Evolutionary conservation across 305 asterid genomes (phyloP).

Genomic region (Lippia alba): DNA sequence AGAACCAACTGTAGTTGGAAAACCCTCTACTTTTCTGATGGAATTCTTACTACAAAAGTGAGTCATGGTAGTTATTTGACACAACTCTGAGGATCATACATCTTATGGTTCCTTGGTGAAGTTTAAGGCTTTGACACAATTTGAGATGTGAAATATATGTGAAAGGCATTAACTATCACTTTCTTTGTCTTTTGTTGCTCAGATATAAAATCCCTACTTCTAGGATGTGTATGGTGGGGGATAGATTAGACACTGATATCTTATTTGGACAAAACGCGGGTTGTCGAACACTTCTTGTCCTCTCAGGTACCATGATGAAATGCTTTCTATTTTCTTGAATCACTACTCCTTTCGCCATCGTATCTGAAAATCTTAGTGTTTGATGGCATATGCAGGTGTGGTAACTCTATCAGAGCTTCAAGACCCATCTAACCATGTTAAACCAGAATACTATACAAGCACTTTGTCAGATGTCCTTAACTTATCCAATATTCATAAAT

Average conservation of each 20-base stretch:
- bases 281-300: constrained; percentile 88
- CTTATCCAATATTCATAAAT: constrained; percentile 32
- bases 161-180: not conserved
- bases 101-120: too few species aligned
- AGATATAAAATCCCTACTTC: constrained; percentile 74
- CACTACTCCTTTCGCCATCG: not conserved
- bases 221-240: constrained; percentile 97
- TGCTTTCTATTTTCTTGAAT: constrained; percentile 7
- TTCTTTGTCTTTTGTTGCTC: constrained; percentile 32
- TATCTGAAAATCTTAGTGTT: not conserved
- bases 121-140: not conserved
- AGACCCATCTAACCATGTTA: constrained; percentile 60
- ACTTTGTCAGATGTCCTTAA: constrained; percentile 52
- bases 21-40: constrained; percentile 93
- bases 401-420: constrained; percentile 58
- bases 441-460: constrained; percentile 63
- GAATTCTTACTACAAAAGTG: constrained; percentile 77
- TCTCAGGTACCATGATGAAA: constrained; percentile 62
- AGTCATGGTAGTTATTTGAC: constrained; percentile 27
- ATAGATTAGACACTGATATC: constrained; percentile 87
- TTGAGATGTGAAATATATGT: not conserved
- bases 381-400: constrained; percentile 63
- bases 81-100: not conserved
- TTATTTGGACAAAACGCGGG: constrained; percentile 84
- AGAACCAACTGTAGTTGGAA: constrained; percentile 88